Evolutionary conservation across 2,329 filamentous ascomycete genomes (phyloP), one percentile per base, ranked within the genome.

Genomic region (Scedosporium aurantiacum): DNA sequence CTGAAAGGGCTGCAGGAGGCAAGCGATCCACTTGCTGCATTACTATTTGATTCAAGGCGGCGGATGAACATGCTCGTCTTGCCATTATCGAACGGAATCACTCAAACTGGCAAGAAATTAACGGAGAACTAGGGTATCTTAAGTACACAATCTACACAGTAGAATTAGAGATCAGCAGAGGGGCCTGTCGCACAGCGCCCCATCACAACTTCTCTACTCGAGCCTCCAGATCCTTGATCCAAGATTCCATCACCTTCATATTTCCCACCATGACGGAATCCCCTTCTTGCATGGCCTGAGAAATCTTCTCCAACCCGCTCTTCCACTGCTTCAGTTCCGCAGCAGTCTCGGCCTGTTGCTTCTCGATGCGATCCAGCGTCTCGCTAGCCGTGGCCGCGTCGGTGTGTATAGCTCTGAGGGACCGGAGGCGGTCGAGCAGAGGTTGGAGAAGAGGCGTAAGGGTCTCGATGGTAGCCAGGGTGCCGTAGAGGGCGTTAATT

Each of bases 401-500:
- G 0, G 90, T 86, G 70, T 99, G 94, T 58, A 97, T 87, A 14
- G 87, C 85, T 63, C 90, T 83, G 61, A 99, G 78, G 7, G 91
- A 95, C 62, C 92, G 83, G 58, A 99, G 77, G 27, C 94, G 84
- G 68, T 97, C 91, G 10, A 99, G 79, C 8, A 97, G 79, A 4
- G 90, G 84, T 1, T 94, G 93, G 3, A 99, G 80, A 18, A 96
- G 80, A 1, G 94, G 94, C 5, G 90, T 82, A 6, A 99, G 79
- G 62, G 82, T 89, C 73, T 96, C 91, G 63, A 99, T 94, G 0
- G 90, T 94, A 1, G 91, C 88, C 16, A 99, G 78, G 2, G 91
- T 90, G 1, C 89, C 88, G 73, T 97, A 97, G 4, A 99, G 82
- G 1, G 92, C 90, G 66, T 96, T 94, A 71, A 99, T 89, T 72